These are phyloP conservation scores for Trametes hirsuta DNA, from an alignment of 1,284 basidiomycete genomes.

Conservation along the genomic window DNA sequence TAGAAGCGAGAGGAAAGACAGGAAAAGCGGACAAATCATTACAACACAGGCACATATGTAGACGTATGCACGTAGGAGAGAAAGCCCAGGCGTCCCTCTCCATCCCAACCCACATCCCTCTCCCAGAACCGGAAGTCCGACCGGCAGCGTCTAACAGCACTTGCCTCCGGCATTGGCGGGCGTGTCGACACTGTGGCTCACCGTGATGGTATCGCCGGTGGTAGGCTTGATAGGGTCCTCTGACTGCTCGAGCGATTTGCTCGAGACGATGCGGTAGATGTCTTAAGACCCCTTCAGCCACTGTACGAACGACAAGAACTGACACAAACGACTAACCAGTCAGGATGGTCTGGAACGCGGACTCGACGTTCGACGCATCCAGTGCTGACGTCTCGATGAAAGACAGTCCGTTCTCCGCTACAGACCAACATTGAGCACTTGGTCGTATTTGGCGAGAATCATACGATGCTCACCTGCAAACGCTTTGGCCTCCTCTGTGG, in stretches of 20 bases:
- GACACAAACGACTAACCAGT: constrained; percentile 65
- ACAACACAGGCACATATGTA: constrained; percentile 32
- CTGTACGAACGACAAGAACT: background rate
- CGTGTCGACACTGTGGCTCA: constrained; percentile 60
- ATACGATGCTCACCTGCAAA: constrained; percentile 70
- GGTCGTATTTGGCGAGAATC: background rate
- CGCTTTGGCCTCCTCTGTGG: constrained; percentile 91
- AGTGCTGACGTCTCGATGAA: constrained; percentile 99
- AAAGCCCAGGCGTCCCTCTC: constrained; percentile 3
- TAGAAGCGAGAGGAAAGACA: constrained; percentile 6
- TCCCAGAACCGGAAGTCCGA: background rate
- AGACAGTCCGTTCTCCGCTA: constrained; percentile 83
- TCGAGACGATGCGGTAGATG: constrained; percentile 94
- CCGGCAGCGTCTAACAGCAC: constrained; percentile 43
- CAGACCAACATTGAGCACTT: background rate
- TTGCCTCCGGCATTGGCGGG: constrained; percentile 40
- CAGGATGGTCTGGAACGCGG: constrained; percentile 96
- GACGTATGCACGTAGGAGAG: constrained; percentile 28
- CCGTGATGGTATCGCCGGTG: constrained; percentile 75
- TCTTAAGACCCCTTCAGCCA: constrained; percentile 50
- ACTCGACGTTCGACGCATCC: constrained; percentile 98
- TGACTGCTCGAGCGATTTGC: constrained; percentile 85
- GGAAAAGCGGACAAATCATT: constrained; percentile 25
- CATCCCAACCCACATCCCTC: background rate
- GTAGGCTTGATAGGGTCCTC: constrained; percentile 71